Base-by-base conservation (phyloP, 1,284 basidiomycete species). In the Vanrija sp. region DNA sequence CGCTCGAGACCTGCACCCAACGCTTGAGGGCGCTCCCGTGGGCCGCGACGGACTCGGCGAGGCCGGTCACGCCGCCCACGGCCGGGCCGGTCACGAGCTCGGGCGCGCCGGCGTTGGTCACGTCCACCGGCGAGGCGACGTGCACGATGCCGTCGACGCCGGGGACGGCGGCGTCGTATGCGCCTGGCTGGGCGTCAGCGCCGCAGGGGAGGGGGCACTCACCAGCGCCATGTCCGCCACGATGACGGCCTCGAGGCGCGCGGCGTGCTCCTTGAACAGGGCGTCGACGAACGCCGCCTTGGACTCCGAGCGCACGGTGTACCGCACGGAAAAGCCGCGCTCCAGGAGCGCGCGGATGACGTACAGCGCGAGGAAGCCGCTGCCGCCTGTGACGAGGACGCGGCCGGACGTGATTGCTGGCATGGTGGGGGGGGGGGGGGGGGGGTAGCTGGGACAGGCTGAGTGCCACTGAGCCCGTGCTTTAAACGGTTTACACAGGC, bases 151-250 rank as follows among this genome's bases (percentile, higher is more conserved):
- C 84, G 60, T 85, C 82, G 5, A 87, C 80, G 7, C 78, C 84
- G 63, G 82, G 82, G 35, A 86, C 83, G 1, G 83, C 84, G 41
- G 84, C 81, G 63, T 87, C 84, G 61, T 87, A 87, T 2, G 81
- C 83, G 19, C 82, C 83, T 18, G 81, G 78, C 81, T 82, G 31
- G 19, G 31, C 7, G 31, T 31, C 10, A 31, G 27, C 27, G 3
- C 10, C 3, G 12, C 8, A 9, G 5, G 8, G 7, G 27, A 9
- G 27, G 27, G 27, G 27, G 8, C 27, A 31, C 27, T 31, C 31
- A 31, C 31, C 31, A 12, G 12, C 2, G 12, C 9, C 31, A 84
- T 81, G 64, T 85, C 83, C 31, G 79, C 76, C 6, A 83, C 82
- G 37, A 83, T 72, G 38, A 78, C 79, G 62, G 10, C 5, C 31